Base-by-base conservation (phyloP, 2,329 filamentous ascomycete genomes). In the Exophiala viscosa region DNA sequence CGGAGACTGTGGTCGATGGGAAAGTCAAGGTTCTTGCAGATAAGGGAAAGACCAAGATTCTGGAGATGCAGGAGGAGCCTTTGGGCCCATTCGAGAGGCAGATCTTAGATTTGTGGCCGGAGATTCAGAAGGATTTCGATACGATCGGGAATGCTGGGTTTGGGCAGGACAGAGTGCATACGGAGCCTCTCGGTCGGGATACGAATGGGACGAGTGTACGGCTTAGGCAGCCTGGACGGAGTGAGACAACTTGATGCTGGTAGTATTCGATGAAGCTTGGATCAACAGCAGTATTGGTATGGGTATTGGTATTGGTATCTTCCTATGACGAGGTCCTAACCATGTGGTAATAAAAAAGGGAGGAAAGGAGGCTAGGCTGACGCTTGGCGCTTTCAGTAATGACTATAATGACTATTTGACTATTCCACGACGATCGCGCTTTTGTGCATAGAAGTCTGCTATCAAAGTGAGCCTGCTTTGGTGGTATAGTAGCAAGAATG, bases 81-180 rank as follows among this genome's bases (percentile, higher is more conserved):
- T 54, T 63, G 47, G 60, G 55, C 15, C 49, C 23, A 2, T 62
- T 63, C 40, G 61, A 63, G 42, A 39, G 54, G 10, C 49, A 43
- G 14, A 57, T 60, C 8, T 45, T 61, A 5, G 46, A 57, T 20
- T 36, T 58, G 18, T 61, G 59, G 59, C 59, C 59, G 1, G 55
- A 58, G 11, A 57, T 61, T 20, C 44, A 53, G 38, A 33, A 47
- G 1, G 48, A 50, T 14, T 58, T 60, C 28, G 57, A 60, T 41
- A 43, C 48, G 3, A 57, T 58, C 13, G 41, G 46, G 2, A 45
- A 54, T 10, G 54, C 54, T 15, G 35, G 32, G 8, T 53, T 53
- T 39, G 35, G 42, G 31, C 46, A 45, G 33, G 40, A 54, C 13
- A 40, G 42, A 13, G 48, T 42, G 14, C 41, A 46, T 23, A 51